Conservation (phyloP, 805 yeast species). For the Ogataea trehalophila region DNA sequence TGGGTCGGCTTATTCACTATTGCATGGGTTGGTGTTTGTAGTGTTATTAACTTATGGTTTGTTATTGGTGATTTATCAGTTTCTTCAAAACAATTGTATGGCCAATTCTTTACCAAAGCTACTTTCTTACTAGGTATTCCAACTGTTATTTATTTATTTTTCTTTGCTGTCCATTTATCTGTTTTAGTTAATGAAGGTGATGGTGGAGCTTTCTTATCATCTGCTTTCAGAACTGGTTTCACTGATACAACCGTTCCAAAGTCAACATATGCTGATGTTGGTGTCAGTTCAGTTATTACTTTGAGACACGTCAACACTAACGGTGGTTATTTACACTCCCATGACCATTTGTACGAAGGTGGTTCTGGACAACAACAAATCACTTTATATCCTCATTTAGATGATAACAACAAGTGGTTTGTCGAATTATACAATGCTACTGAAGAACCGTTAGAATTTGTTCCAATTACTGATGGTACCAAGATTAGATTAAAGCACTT, state of each 20-base stretch:
- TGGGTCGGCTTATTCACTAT: constrained; percentile 84
- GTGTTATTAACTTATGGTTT: constrained; percentile 64
- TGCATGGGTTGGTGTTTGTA: constrained; percentile 68
- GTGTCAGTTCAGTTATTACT: constrained; percentile 63
- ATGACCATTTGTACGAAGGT: constrained; percentile 60
- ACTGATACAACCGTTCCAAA: constrained; percentile 56
- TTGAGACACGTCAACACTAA: constrained; percentile 64
- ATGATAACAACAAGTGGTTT: constrained; percentile 67
- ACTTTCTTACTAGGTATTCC: constrained; percentile 55
- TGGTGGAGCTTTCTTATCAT: constrained; percentile 66
- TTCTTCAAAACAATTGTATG: constrained; percentile 37
- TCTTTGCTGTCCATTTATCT: constrained; percentile 61
- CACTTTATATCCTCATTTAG: constrained; percentile 75
- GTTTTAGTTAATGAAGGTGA: constrained; percentile 59
- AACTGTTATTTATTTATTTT: constrained; percentile 44
- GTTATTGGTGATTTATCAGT: constrained; percentile 64
- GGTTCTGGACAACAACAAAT: constrained; percentile 85
- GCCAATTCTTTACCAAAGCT: constrained; percentile 50
- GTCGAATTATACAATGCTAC: constrained; percentile 63
- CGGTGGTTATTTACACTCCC: constrained; percentile 86
- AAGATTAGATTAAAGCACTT: constrained; percentile 65
- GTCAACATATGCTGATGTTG: constrained; percentile 59
- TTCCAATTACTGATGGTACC: constrained; percentile 60
- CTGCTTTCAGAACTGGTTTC: constrained; percentile 66
- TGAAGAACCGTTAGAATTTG: constrained; percentile 52